Evolutionary conservation across 192 early-diverging fungal species (phyloP).

Genomic region (Coemansia interrupta): DNA sequence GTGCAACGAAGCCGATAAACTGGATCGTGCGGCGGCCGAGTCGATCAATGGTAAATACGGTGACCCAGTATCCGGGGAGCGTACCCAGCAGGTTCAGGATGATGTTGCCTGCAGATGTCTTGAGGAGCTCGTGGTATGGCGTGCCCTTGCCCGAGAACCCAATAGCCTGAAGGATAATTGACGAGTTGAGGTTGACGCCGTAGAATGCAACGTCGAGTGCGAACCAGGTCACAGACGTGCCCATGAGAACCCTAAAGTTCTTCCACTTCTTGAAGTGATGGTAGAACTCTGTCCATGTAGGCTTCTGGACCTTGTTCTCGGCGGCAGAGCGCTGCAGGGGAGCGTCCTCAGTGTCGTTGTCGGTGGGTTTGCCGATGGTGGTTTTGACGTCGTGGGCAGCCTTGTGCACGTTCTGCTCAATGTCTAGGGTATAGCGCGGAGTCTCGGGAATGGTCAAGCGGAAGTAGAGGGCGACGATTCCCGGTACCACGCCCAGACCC

Average conservation of each 20-base stretch:
- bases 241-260: slow-evolving; percentile 73
- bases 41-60: slow-evolving; percentile 82
- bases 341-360: slow-evolving; percentile 25
- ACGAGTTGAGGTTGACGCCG: slow-evolving; percentile 75
- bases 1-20: slow-evolving; percentile 76
- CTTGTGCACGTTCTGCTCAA: slow-evolving; percentile 58
- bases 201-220: slow-evolving; percentile 75
- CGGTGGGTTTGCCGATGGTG: slow-evolving; percentile 16
- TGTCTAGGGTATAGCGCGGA: slow-evolving; percentile 79
- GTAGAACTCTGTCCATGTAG: slow-evolving; percentile 57
- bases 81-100: slow-evolving; percentile 79
- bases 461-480: slow-evolving; percentile 79
- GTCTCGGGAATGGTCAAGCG: slow-evolving; percentile 91
- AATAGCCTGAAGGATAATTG: slow-evolving; percentile 65
- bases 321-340: slow-evolving; percentile 48
- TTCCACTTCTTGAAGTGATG: slow-evolving; percentile 74
- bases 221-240: slow-evolving; percentile 72
- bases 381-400: slow-evolving; percentile 29
- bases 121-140: slow-evolving; percentile 54
- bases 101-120: slow-evolving; percentile 80
- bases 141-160: slow-evolving; percentile 53
- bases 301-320: slow-evolving; percentile 19
- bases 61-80: slow-evolving; percentile 93
- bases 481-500: slow-evolving; percentile 79
- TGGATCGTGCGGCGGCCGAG: slow-evolving; percentile 88